Evolutionary conservation across 2,329 filamentous ascomycete species (phyloP).

Genomic region (Cytospora piceae): DNA sequence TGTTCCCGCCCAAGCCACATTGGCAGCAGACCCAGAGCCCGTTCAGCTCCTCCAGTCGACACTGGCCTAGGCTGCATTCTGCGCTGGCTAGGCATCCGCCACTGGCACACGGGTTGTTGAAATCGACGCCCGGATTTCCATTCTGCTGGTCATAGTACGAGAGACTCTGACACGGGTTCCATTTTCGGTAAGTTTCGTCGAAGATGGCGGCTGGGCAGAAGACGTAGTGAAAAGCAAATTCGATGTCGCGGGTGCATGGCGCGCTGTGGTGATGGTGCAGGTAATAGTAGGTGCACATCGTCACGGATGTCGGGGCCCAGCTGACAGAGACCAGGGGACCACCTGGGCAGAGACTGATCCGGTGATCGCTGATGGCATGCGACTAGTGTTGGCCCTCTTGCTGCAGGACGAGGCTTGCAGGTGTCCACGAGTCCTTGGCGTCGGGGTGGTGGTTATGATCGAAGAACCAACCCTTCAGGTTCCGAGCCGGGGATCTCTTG

Average conservation of each 20-base stretch:
- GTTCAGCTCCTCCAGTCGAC: conserved; percentile 52
- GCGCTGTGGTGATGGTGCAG: conserved; percentile 55
- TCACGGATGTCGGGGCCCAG: conserved; percentile 11
- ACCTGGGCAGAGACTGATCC: background rate
- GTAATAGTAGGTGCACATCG: conserved; percentile 56
- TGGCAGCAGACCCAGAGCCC: conserved; percentile 55
- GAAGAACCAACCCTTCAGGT: background rate
- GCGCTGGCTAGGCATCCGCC: conserved; percentile 51
- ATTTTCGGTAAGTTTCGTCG: conserved; percentile 36
- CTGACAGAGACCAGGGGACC: conserved; percentile 2
- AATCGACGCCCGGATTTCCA: conserved; percentile 37
- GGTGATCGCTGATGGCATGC: background rate
- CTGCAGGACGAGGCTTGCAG: too few relatives aligned
- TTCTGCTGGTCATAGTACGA: conserved; percentile 40
- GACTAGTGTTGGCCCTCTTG: background rate
- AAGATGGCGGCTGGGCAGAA: conserved; percentile 46
- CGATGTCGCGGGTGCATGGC: conserved; percentile 47
- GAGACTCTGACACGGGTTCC: conserved; percentile 37
- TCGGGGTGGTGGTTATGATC: conserved; percentile 1
- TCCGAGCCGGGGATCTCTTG: background rate
- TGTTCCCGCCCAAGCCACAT: conserved; percentile 52
- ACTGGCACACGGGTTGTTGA: conserved; percentile 48
- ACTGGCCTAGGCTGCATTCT: conserved; percentile 52
- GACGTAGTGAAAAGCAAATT: conserved; percentile 48
- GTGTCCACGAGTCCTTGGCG: conserved; percentile 13